phyloP scores from a whole-genome alignment of 495 filamentous ascomycete species.

The Daldinia caldariorum region DNA sequence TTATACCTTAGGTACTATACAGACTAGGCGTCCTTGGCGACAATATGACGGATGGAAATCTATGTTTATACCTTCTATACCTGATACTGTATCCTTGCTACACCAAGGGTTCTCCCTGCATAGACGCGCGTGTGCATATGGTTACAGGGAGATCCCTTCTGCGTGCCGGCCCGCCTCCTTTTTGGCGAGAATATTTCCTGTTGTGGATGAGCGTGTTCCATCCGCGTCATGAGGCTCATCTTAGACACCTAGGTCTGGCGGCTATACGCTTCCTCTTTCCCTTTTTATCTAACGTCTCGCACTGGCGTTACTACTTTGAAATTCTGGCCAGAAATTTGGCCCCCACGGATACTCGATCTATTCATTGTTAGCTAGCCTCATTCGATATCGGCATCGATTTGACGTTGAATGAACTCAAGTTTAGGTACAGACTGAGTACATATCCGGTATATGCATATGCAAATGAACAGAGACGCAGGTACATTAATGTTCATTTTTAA shows the following conservation, averaged over 20 bases:
- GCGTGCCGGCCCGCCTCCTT: slow-evolving; percentile 27
- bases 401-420: not conserved
- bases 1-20: not conserved
- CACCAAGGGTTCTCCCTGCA: slow-evolving; percentile 28
- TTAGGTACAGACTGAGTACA: not conserved
- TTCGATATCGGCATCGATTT: slow-evolving; percentile 10
- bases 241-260: not conserved
- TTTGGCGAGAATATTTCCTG: slow-evolving; percentile 30
- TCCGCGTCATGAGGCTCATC: slow-evolving; percentile 38
- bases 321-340: not conserved
- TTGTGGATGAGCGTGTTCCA: slow-evolving; percentile 12
- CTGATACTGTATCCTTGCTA: slow-evolving; percentile 1
- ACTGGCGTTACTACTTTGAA: not conserved
- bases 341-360: not conserved
- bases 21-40: not conserved
- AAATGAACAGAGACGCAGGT: slow-evolving; percentile 12
- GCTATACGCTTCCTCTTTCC: slow-evolving; percentile 1
- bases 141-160: slow-evolving; percentile 31
- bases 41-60: not conserved
- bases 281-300: slow-evolving; percentile 4
- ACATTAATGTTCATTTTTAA: slow-evolving; percentile 1
- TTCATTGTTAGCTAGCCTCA: slow-evolving; percentile 17
- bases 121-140: slow-evolving; percentile 11
- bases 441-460: slow-evolving; percentile 17
- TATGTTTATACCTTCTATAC: not conserved